A percentile compares a stretch with the other conserved stretches of the same genome.
phyloP scores from a whole-genome alignment of 148 eudicot genomes.

The Drosera capensis region DNA sequence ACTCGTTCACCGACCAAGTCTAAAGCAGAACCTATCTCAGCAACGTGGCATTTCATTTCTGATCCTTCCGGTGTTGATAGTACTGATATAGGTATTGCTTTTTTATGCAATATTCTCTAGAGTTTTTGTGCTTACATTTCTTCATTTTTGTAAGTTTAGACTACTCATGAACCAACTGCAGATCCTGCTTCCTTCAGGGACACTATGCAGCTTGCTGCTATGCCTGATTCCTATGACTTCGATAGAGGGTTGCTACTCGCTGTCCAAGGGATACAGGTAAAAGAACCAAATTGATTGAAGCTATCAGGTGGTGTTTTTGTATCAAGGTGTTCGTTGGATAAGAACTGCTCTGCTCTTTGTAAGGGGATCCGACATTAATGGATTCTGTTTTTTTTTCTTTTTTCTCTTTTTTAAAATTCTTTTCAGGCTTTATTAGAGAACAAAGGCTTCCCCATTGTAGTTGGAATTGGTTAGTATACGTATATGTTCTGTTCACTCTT shows the following conservation, averaged over 20 bases:
- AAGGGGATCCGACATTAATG: neutral
- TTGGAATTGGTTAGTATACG: slow-evolving; percentile 66
- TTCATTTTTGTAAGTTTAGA: slow-evolving; percentile 10
- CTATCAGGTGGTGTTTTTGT: too few species aligned
- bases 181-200: slow-evolving; percentile 84
- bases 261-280: slow-evolving; percentile 96
- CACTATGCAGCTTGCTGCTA: slow-evolving; percentile 84
- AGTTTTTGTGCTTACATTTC: too few species aligned
- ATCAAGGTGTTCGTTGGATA: too few species aligned
- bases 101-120: too few species aligned
- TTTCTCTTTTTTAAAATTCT: too few species aligned
- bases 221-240: slow-evolving; percentile 96
- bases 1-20: slow-evolving; percentile 97
- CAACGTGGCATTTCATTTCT: slow-evolving; percentile 77
- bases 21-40: slow-evolving; percentile 73
- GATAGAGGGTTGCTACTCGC: slow-evolving; percentile 97
- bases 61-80: slow-evolving; percentile 33
- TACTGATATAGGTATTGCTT: slow-evolving; percentile 55
- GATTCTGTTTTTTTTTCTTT: slow-evolving; percentile 3
- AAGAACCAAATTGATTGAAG: too few species aligned
- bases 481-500: slow-evolving; percentile 8
- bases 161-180: slow-evolving; percentile 75
- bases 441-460: slow-evolving; percentile 82
- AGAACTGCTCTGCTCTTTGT: too few species aligned
- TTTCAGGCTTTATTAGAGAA: slow-evolving; percentile 86